A percentile compares a stretch with the other conserved stretches of the same genome.
Conservation (phyloP, 2,329 filamentous ascomycete genomes). For the Fusarium bulbicola region DNA sequence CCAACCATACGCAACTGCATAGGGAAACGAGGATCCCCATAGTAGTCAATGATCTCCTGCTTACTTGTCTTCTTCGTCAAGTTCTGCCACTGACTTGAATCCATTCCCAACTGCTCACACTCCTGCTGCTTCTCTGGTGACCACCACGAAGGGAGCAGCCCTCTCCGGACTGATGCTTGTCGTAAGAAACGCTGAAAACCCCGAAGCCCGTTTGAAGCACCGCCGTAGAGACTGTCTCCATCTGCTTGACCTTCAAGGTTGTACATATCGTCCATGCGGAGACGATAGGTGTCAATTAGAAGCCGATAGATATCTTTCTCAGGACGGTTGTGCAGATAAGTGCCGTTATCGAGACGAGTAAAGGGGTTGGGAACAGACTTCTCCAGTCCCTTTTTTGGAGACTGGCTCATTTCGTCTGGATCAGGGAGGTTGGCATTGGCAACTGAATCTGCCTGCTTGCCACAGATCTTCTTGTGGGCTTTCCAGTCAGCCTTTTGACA, state of each 20-base stretch:
- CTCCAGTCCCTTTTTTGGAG: constrained; percentile 45
- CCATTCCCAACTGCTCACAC: constrained; percentile 50
- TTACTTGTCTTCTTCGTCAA: constrained; percentile 41
- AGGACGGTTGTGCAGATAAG: constrained; percentile 55
- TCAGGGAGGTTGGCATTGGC: background rate
- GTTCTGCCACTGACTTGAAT: constrained; percentile 40
- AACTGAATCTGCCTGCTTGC: constrained; percentile 28
- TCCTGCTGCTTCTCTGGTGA: constrained; percentile 46
- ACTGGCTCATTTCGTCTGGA: background rate
- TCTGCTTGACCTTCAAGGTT: constrained; percentile 40
- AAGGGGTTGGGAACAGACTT: constrained; percentile 49
- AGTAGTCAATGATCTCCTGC: constrained; percentile 52
- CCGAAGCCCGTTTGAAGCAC: constrained; percentile 23
- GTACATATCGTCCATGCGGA: constrained; percentile 54
- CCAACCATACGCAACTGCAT: constrained; percentile 61
- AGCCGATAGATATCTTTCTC: constrained; percentile 55
- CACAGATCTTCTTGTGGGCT: constrained; percentile 56
- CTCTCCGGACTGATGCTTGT: constrained; percentile 23
- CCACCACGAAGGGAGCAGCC: constrained; percentile 59
- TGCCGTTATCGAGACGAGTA: constrained; percentile 50
- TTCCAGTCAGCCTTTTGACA: constrained; percentile 64
- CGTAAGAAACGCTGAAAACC: constrained; percentile 52
- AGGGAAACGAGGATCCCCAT: constrained; percentile 54
- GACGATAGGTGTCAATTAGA: constrained; percentile 58
- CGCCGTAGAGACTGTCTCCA: constrained; percentile 45